Percentiles rank a stretch among this genome's conserved stretches.
Conservation (phyloP, 2,329 filamentous ascomycete genomes). For the Fusarium zealandicum region DNA sequence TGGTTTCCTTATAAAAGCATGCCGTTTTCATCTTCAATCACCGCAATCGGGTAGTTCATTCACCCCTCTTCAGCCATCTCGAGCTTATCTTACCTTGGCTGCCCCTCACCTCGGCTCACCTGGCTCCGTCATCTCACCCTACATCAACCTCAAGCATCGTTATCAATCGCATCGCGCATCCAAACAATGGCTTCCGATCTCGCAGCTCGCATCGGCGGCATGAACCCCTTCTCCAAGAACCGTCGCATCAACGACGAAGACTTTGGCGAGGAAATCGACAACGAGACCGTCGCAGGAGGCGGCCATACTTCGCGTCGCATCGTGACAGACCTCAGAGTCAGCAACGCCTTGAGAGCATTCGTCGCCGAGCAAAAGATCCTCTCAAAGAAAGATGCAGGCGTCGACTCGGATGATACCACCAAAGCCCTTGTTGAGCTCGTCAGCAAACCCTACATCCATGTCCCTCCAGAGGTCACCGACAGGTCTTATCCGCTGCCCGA, state of each 20-base stretch:
- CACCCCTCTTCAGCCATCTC: background rate
- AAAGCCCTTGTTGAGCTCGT: slow-evolving; percentile 59
- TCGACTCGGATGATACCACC: slow-evolving; percentile 52
- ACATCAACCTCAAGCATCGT: slow-evolving; percentile 10
- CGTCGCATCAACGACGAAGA: slow-evolving; percentile 45
- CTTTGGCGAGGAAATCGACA: slow-evolving; percentile 44
- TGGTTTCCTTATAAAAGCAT: background rate
- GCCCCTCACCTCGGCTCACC: slow-evolving; percentile 25
- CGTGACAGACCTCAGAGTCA: slow-evolving; percentile 64
- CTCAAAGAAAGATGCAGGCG: slow-evolving; percentile 54
- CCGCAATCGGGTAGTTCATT: no score
- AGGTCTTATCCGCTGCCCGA: slow-evolving; percentile 68
- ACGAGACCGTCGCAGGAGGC: slow-evolving; percentile 63
- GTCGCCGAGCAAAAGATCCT: slow-evolving; percentile 62
- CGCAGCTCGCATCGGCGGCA: slow-evolving; percentile 37
- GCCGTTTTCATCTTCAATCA: no score
- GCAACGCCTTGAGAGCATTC: slow-evolving; percentile 63
- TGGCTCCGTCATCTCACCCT: slow-evolving; percentile 19
- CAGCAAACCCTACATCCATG: slow-evolving; percentile 62
- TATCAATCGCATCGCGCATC: background rate
- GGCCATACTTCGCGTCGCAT: slow-evolving; percentile 60
- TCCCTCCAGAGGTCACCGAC: slow-evolving; percentile 63
- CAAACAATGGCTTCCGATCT: slow-evolving; percentile 39
- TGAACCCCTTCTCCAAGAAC: slow-evolving; percentile 44
- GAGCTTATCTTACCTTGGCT: slow-evolving; percentile 15